These are phyloP conservation scores for Termitomyces sp. DNA, from an alignment of 768 basidiomycete genomes.

Conservation along the genomic window DNA sequence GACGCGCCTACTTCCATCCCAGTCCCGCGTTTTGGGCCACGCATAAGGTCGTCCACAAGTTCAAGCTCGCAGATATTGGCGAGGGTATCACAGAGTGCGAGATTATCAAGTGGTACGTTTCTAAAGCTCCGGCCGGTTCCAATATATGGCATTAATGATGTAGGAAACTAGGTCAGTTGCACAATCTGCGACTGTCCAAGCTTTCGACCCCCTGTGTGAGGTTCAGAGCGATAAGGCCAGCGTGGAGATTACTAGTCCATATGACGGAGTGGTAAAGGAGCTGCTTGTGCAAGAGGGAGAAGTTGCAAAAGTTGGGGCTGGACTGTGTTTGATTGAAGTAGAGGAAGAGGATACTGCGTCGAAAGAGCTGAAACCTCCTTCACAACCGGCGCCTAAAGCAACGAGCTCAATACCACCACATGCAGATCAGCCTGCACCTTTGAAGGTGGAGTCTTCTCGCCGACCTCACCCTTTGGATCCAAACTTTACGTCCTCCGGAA, in stretches of 20 bases:
- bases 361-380: constrained; percentile 8
- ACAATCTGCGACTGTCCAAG: constrained; percentile 40
- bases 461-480: constrained; percentile 64
- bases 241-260: constrained; percentile 88
- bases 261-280: constrained; percentile 67
- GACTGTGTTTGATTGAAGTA: constrained; percentile 77
- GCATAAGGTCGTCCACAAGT: constrained; percentile 42
- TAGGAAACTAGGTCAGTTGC: constrained; percentile 54
- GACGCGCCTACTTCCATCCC: constrained; percentile 25
- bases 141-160: background rate
- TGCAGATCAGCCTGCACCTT: background rate
- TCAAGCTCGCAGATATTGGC: constrained; percentile 82
- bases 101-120: constrained; percentile 74
- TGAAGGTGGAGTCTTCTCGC: constrained; percentile 11
- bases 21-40: constrained; percentile 23
- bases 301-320: constrained; percentile 76
- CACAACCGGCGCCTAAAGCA: constrained; percentile 14
- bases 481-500: constrained; percentile 20
- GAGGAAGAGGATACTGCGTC: constrained; percentile 43
- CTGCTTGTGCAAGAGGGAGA: constrained; percentile 76
- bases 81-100: constrained; percentile 92
- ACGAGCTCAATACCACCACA: constrained; percentile 8
- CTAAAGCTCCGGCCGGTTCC: constrained; percentile 22
- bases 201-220: constrained; percentile 75
- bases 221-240: constrained; percentile 89